These are phyloP conservation scores for Chytriomyces sp. DNA, from an alignment of 192 early-diverging fungal species.

Conservation along the genomic window DNA sequence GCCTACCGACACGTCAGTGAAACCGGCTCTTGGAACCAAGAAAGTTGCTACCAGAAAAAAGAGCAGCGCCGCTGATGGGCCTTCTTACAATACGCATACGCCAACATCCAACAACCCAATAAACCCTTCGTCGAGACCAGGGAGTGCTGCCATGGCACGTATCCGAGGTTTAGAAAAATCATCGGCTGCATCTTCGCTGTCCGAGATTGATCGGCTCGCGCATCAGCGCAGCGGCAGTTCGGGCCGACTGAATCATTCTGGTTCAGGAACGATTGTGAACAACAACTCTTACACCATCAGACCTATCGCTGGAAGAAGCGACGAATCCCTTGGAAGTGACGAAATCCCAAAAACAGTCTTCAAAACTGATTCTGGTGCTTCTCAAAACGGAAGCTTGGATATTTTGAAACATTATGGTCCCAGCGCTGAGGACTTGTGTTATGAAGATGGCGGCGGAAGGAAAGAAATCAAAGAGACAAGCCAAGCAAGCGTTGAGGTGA, in stretches of 20 bases:
- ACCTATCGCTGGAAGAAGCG: neutral
- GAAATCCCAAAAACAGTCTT: neutral
- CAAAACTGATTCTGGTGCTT: neutral
- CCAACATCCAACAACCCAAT: neutral
- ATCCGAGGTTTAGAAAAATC: neutral
- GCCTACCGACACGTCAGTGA: neutral
- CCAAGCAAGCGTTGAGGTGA: too few relatives aligned
- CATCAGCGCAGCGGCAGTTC: neutral
- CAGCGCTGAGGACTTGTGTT: conserved; percentile 15
- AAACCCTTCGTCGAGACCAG: too few relatives aligned
- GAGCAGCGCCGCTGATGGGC: neutral
- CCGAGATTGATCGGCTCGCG: neutral
- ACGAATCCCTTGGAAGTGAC: neutral
- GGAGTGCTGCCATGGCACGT: too few relatives aligned
- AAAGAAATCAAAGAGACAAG: neutral
- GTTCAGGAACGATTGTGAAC: neutral
- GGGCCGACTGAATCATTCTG: neutral
- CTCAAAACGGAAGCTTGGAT: neutral
- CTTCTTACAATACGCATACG: neutral
- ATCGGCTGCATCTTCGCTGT: neutral
- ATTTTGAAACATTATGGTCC: neutral
- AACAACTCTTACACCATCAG: neutral
- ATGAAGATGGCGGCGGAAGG: conserved; percentile 27
- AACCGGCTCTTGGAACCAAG: neutral
- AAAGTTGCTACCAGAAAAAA: conserved; percentile 18